Evolutionary conservation across 164 flowering plant genomes (phyloP).

Genomic region (Vitis rupestris): DNA sequence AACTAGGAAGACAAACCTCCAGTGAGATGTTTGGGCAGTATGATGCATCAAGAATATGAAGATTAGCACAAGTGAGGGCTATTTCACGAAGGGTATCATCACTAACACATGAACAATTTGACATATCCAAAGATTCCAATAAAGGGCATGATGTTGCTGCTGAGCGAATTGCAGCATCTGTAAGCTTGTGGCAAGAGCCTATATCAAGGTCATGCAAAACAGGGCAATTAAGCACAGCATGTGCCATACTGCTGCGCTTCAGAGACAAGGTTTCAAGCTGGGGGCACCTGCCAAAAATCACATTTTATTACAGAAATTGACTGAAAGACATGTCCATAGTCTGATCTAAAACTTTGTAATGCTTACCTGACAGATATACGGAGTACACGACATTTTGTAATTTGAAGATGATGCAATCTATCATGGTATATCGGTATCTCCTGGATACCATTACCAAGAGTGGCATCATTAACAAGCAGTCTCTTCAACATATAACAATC

Average conservation of each 20-base stretch:
- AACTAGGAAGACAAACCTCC: constrained; percentile 59
- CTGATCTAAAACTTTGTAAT: not conserved
- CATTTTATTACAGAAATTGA: constrained; percentile 2
- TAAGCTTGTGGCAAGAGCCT: constrained; percentile 91
- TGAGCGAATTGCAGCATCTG: constrained; percentile 89
- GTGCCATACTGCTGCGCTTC: constrained; percentile 92
- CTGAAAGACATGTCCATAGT: not conserved
- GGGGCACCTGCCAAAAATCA: constrained; percentile 70
- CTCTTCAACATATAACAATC: constrained; percentile 66
- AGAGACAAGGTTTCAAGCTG: constrained; percentile 79
- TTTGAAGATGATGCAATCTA: constrained; percentile 60
- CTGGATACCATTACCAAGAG: constrained; percentile 80
- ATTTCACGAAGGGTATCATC: constrained; percentile 94
- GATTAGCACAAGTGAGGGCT: constrained; percentile 53
- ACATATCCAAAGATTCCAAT: constrained; percentile 81
- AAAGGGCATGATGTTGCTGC: constrained; percentile 74
- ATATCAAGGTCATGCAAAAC: constrained; percentile 74
- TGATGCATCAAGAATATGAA: constrained; percentile 81
- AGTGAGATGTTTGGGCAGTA: constrained; percentile 95
- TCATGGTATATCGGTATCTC: constrained; percentile 81
- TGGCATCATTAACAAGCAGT: constrained; percentile 62
- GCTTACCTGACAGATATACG: constrained; percentile 78
- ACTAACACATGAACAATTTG: constrained; percentile 87
- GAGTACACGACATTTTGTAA: constrained; percentile 78
- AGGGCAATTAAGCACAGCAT: constrained; percentile 77